Evolutionary conservation across 805 yeast species (phyloP).

Genomic region (Ogataea paradorogensis): DNA sequence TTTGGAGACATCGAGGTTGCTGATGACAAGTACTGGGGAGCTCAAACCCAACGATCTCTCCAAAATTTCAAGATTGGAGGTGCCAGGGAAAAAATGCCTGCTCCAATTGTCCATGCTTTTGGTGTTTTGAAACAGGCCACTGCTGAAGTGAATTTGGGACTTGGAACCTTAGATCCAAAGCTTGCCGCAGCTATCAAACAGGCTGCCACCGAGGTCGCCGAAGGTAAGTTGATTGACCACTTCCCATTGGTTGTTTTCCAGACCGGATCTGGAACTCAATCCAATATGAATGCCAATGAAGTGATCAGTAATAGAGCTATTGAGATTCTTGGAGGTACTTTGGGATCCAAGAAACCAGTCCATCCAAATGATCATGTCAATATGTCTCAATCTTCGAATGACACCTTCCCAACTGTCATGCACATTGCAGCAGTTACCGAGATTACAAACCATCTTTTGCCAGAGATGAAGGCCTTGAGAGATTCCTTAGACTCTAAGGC

Average conservation of each 20-base stretch:
- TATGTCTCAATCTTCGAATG: constrained; percentile 98
- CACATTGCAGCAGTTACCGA: constrained; percentile 97
- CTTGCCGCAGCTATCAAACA: constrained; percentile 79
- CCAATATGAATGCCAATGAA: constrained; percentile 98
- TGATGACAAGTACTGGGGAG: constrained; percentile 90
- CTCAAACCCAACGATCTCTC: constrained; percentile 92
- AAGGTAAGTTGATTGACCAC: constrained; percentile 88
- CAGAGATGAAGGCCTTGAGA: constrained; percentile 74
- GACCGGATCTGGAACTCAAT: constrained; percentile 98
- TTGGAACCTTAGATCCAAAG: constrained; percentile 83
- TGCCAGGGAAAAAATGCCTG: constrained; percentile 83
- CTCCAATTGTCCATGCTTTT: constrained; percentile 85
- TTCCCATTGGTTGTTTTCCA: constrained; percentile 98
- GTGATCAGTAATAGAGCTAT: constrained; percentile 98
- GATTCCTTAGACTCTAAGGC: constrained; percentile 75
- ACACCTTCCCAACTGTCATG: constrained; percentile 99
- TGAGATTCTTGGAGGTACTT: constrained; percentile 86
- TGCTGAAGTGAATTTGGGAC: constrained; percentile 80
- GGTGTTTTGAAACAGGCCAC: constrained; percentile 94
- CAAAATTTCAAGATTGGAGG: constrained; percentile 97
- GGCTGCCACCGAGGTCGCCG: constrained; percentile 94
- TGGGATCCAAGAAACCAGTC: constrained; percentile 90
- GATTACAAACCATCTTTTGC: constrained; percentile 70
- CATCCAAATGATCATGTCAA: constrained; percentile 99
- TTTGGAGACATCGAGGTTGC: constrained; percentile 96